Conservation (phyloP, 345 rosid species). For the Populus euphratica region DNA sequence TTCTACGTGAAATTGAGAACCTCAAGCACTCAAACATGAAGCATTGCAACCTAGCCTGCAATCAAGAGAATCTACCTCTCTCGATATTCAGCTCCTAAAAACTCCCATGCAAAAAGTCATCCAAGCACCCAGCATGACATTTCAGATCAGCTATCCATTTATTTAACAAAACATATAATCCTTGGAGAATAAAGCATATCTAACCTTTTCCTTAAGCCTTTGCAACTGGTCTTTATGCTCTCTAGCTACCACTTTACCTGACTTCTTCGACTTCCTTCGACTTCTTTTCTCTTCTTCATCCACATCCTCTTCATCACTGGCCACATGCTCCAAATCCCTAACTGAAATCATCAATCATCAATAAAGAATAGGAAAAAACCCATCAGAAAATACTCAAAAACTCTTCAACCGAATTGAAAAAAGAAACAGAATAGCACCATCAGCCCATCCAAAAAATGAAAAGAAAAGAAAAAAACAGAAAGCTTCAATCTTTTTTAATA, state of each 20-base stretch:
- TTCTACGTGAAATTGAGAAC: background rate
- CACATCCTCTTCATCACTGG: slow-evolving; percentile 20
- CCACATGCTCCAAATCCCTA: slow-evolving; percentile 22
- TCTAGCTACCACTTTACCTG: slow-evolving; percentile 41
- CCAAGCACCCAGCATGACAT: background rate
- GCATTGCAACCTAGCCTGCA: background rate
- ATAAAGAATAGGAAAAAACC: background rate
- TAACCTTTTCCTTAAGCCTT: slow-evolving; percentile 67
- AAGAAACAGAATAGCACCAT: background rate
- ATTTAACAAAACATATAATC: background rate
- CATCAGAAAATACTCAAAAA: background rate
- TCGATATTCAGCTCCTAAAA: background rate
- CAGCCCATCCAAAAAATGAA: background rate
- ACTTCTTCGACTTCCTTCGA: slow-evolving; percentile 18
- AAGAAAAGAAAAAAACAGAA: background rate
- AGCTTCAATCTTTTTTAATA: background rate
- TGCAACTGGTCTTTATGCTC: slow-evolving; percentile 75
- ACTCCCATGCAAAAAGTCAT: background rate
- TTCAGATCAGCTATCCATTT: background rate
- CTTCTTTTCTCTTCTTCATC: background rate
- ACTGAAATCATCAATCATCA: slow-evolving; percentile 3
- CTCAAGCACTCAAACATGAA: background rate
- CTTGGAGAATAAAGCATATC: background rate
- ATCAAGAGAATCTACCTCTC: background rate
- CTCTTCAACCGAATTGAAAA: background rate